Base-by-base conservation (phyloP, 2,329 filamentous ascomycete genomes). In the Rachicladosporium sp. region DNA sequence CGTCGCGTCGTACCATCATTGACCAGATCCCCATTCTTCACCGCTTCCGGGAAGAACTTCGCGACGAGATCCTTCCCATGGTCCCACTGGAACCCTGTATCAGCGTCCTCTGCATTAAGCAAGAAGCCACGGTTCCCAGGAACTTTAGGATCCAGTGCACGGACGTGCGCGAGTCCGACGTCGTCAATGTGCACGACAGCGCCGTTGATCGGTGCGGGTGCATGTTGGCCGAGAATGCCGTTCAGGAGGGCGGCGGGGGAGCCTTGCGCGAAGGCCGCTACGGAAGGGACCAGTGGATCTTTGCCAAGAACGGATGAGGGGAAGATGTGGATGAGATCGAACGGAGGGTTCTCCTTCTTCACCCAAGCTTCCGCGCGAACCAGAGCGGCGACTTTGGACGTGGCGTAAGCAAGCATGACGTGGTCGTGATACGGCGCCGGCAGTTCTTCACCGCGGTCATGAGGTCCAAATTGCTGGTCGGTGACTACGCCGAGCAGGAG, bases 101-200 rank as follows among this genome's bases (percentile, higher is more conserved):
- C 11, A 30, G 12, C 35, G 12, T 23, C 35, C 23, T 12, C 6
- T 8, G 23, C 35, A 13, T 11, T 36, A 6, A 41, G 34, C 29
- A 41, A 7, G 29, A 36, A 41, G 30, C 38, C 37, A 19, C 37
- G 38, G 10, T 41, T 41, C n/a, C 38, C 38, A 5, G 10, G 10
- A n/a, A 41, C 23, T 11, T 36, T 31, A 1, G 35, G 31, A 15
- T 50, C 41, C 12, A 58, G 44, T 1, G 50, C 45, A 21, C 47
- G 42, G 13, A 59, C 44, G 35, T 58, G 56, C n/a, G 51, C 42
- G 4, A 43, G 42, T 5, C 54, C 53, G 3, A 57, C 50, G 35
- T 58, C 55, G 21, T 58, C 50, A 7, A 56, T 13, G 21, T 37
- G 34, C 0, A 36, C 34, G 19, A 44, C 42, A 3, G 31, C 11